phyloP scores from a whole-genome alignment of 352 stramenopile species.

The Blastocystis sp. region DNA sequence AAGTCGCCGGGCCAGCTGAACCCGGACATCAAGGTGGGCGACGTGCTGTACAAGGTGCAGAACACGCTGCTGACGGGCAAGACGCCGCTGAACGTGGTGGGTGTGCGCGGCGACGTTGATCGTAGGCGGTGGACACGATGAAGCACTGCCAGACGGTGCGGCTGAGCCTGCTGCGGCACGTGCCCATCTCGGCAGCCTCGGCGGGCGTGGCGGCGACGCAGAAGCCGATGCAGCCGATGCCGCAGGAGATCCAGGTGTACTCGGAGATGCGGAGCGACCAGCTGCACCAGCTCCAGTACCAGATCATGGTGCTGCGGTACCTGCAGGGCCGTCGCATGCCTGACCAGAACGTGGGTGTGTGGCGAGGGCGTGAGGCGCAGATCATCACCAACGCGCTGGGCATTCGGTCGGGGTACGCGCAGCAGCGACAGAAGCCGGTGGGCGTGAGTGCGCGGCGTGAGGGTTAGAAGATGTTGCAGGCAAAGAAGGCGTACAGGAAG shows the following conservation, averaged over 20 bases:
- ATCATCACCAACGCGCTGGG: constrained; percentile 60
- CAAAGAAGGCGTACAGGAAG: constrained; percentile 6
- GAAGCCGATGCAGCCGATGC: background rate
- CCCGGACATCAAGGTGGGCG: background rate
- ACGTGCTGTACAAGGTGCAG: constrained; percentile 65
- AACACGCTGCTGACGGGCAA: constrained; percentile 44
- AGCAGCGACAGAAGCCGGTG: constrained; percentile 28
- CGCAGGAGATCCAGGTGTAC: constrained; percentile 57
- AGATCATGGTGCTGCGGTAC: constrained; percentile 53
- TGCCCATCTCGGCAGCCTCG: constrained; percentile 9
- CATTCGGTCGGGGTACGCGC: constrained; percentile 3
- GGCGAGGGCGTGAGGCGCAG: background rate
- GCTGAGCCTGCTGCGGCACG: constrained; percentile 33
- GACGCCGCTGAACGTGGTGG: constrained; percentile 46
- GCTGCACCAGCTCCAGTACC: constrained; percentile 55
- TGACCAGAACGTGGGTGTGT: constrained; percentile 35
- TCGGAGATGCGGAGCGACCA: constrained; percentile 33
- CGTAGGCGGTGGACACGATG: constrained; percentile 63
- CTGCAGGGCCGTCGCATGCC: constrained; percentile 46
- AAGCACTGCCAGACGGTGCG: constrained; percentile 19
- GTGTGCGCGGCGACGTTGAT: background rate
- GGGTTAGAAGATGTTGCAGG: constrained; percentile 27
- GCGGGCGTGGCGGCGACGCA: background rate
- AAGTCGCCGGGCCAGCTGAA: constrained; percentile 38
- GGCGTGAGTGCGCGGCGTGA: background rate